A percentile compares a stretch with the other conserved stretches of the same genome.
These are phyloP conservation scores for Penicillium sp. DNA, from an alignment of 2,329 filamentous ascomycete species.

Conservation along the genomic window DNA sequence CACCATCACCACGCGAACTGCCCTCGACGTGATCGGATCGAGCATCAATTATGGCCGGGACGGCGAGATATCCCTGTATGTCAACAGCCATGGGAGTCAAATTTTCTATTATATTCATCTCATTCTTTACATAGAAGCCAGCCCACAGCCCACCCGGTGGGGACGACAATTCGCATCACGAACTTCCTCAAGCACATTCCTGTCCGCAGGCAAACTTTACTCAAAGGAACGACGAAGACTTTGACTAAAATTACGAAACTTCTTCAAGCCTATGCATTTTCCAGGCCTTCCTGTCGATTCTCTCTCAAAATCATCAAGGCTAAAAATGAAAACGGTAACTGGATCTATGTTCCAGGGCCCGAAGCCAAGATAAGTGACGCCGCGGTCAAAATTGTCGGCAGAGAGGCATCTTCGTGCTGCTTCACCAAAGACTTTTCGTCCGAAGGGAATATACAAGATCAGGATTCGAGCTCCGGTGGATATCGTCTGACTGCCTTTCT, in stretches of 20 bases:
- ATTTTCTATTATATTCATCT: constrained; percentile 2
- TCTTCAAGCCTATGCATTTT: constrained; percentile 64
- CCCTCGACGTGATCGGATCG: constrained; percentile 59
- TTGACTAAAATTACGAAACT: constrained; percentile 57
- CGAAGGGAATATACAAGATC: constrained; percentile 18
- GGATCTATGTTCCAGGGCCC: constrained; percentile 61
- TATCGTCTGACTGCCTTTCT: constrained; percentile 56
- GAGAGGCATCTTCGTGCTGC: constrained; percentile 58
- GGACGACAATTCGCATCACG: constrained; percentile 62
- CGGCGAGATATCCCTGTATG: constrained; percentile 54
- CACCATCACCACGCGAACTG: constrained; percentile 60
- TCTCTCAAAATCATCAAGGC: constrained; percentile 60
- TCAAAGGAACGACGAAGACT: constrained; percentile 56
- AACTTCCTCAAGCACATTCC: constrained; percentile 63
- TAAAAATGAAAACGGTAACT: constrained; percentile 65
- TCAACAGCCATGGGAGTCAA: not conserved
- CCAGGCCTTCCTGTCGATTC: constrained; percentile 60
- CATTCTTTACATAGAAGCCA: constrained; percentile 30
- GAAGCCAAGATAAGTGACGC: constrained; percentile 56
- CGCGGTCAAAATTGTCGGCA: constrained; percentile 60
- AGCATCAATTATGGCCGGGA: constrained; percentile 55
- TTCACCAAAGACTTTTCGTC: constrained; percentile 34
- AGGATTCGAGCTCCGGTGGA: constrained; percentile 6
- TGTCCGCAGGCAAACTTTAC: constrained; percentile 60
- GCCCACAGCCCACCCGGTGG: constrained; percentile 59